phyloP scores from a whole-genome alignment of 495 filamentous ascomycete species.

The Xylaria palmicola region DNA sequence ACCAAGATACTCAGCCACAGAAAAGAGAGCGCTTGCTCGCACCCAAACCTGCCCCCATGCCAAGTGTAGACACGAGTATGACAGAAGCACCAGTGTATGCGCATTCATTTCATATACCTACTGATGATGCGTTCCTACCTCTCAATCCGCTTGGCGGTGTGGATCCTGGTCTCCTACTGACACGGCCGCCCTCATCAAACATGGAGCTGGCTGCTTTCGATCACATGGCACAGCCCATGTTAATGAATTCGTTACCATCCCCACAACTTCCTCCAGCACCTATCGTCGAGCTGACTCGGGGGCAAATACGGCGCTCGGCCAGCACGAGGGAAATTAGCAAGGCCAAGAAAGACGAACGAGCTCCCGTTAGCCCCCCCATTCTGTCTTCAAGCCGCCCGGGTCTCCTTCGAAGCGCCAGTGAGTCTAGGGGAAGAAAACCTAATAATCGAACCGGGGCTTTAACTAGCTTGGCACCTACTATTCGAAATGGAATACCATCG shows the following conservation, averaged over 20 bases:
- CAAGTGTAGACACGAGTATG: conserved; percentile 35
- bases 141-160: conserved; percentile 36
- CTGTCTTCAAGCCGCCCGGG: conserved; percentile 50
- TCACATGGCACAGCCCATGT: conserved; percentile 30
- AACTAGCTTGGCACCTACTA: conserved; percentile 37
- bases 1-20: conserved; percentile 27
- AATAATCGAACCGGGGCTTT: conserved; percentile 28
- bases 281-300: conserved; percentile 29
- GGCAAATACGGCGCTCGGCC: conserved; percentile 41
- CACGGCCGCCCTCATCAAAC: conserved; percentile 43
- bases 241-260: conserved; percentile 25
- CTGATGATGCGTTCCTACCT: conserved; percentile 45
- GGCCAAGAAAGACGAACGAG: conserved; percentile 38
- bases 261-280: conserved; percentile 25
- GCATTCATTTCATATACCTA: conserved; percentile 36
- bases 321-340: conserved; percentile 39
- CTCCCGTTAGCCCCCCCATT: conserved; percentile 55
- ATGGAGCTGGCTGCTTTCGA: conserved; percentile 41
- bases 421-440: conserved; percentile 43
- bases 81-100: conserved; percentile 39
- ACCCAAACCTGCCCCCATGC: conserved; percentile 37
- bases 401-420: conserved; percentile 62
- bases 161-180: conserved; percentile 48
- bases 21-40: conserved; percentile 36
- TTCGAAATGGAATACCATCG: conserved; percentile 22